phyloP scores from a whole-genome alignment of 768 basidiomycete species.

The Trametes meyenii region DNA sequence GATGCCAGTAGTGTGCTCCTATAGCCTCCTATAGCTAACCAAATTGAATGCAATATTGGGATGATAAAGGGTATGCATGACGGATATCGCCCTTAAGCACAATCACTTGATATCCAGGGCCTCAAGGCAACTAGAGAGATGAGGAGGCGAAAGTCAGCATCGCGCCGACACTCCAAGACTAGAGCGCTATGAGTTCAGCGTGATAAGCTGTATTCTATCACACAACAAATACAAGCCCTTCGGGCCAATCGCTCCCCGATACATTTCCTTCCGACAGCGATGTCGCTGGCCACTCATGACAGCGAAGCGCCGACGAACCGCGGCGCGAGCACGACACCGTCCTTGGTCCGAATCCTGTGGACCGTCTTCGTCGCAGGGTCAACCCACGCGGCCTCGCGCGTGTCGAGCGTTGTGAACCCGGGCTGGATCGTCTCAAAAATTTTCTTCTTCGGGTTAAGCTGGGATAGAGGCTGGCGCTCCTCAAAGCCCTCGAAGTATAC shows the following conservation, averaged over 20 bases:
- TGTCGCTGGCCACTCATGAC: constrained; percentile 52
- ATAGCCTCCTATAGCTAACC: no score
- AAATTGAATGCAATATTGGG: no score
- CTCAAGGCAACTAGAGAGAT: no score
- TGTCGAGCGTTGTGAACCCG: constrained; percentile 91
- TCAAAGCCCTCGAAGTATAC: constrained; percentile 97
- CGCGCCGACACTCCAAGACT: no score
- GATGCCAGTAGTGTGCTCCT: no score
- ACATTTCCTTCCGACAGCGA: background rate
- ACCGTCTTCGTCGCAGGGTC: constrained; percentile 77
- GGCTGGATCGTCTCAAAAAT: constrained; percentile 97
- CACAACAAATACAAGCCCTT: constrained; percentile 12
- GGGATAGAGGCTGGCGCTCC: constrained; percentile 69
- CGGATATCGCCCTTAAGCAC: no score
- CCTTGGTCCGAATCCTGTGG: constrained; percentile 85
- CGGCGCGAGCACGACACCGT: constrained; percentile 79
- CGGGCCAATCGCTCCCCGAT: background rate
- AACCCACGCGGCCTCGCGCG: constrained; percentile 90
- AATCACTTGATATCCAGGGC: no score
- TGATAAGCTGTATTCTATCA: background rate
- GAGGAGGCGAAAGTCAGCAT: no score
- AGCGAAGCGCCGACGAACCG: constrained; percentile 89
- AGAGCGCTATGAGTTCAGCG: no score
- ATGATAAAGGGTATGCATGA: no score
- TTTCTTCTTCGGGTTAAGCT: constrained; percentile 98